Evolutionary conservation across 176 grass and related monocot species (phyloP).

Genomic region (Phragmites australis): DNA sequence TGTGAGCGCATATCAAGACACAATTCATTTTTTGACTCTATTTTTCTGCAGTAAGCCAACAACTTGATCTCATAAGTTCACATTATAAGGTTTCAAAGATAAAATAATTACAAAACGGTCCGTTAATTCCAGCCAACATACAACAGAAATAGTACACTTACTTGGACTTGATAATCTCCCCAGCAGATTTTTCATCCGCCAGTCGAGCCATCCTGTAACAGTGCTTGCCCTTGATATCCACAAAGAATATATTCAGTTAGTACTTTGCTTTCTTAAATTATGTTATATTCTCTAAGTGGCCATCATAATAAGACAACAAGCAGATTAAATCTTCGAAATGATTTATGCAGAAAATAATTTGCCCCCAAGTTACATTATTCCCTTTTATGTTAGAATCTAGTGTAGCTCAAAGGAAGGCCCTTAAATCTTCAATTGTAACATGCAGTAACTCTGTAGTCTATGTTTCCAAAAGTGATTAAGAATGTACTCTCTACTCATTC

Average conservation of each 20-base stretch:
- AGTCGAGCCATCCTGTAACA: conserved; percentile 61
- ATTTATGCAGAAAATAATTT: conserved; percentile 19
- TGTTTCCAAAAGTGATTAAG: conserved; percentile 12
- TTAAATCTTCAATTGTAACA: neutral
- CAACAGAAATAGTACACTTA: conserved; percentile 25
- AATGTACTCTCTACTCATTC: neutral
- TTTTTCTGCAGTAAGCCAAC: conserved; percentile 53
- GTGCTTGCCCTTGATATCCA: conserved; percentile 64
- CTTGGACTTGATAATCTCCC: conserved; percentile 52
- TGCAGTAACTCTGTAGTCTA: neutral
- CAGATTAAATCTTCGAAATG: conserved; percentile 3
- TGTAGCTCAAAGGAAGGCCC: conserved; percentile 18
- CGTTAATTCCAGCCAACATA: neutral
- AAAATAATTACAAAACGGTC: neutral
- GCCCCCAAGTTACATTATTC: neutral
- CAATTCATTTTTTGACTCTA: conserved; percentile 46
- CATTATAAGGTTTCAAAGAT: conserved; percentile 16
- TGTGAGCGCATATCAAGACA: conserved; percentile 56
- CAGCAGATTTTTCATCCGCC: conserved; percentile 72
- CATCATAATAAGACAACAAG: neutral
- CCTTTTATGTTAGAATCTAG: conserved; percentile 1
- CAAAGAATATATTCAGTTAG: conserved; percentile 35
- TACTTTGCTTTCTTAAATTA: conserved; percentile 21
- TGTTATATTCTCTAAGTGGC: neutral
- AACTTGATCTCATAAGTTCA: conserved; percentile 20